Base-by-base conservation (phyloP, 2,329 filamentous ascomycete genomes). In the Aureobasidium melanogenum region DNA sequence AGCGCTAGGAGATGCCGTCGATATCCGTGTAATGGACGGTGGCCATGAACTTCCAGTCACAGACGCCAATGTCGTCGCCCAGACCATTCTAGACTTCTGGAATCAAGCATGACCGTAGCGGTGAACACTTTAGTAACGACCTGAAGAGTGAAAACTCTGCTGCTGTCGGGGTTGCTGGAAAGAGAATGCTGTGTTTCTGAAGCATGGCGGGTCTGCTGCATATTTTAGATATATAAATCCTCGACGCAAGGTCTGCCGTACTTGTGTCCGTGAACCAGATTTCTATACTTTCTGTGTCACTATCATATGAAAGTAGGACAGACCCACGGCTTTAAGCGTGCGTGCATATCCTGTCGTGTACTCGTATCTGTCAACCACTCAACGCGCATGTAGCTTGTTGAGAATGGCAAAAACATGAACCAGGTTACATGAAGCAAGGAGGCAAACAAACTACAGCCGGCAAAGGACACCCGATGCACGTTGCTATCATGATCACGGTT, bases 31-130 rank as follows among this genome's bases (percentile, higher is more conserved):
- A 26, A 68, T 89, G 17, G 78, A 83, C 26, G 86, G 82, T 5
- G 88, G 87, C 0, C 88, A 91, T 69, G 88, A 90, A 68, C 76
- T 91, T 63, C 85, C 84, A 0, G 84, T 89, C 64, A 82, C 82
- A 14, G 80, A 80, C 61, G 83, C 82, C 2, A 74, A 77, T 10
- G 80, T 84, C 60, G 79, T 89, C 61, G 84, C 83, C 1, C 71
- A 77, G n/a, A 72, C 74, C n/a, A 77, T 84, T 41, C 67, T 71
- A 54, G 73, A 74, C 17, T 75, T 77, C 67, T 77, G 76, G 75
- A 57, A 63, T 6, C 44, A 57, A 5, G 39, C 39, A 43, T 43
- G 19, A 43, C n/a, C 15, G 17, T 32, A 47, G 22, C 14, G 44
- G 22, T 26, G 26, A 17, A 24, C 14, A 22, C 9, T 4, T 12